Base-by-base conservation (phyloP, 192 early-diverging fungal species). In the Podila minutissima region DNA sequence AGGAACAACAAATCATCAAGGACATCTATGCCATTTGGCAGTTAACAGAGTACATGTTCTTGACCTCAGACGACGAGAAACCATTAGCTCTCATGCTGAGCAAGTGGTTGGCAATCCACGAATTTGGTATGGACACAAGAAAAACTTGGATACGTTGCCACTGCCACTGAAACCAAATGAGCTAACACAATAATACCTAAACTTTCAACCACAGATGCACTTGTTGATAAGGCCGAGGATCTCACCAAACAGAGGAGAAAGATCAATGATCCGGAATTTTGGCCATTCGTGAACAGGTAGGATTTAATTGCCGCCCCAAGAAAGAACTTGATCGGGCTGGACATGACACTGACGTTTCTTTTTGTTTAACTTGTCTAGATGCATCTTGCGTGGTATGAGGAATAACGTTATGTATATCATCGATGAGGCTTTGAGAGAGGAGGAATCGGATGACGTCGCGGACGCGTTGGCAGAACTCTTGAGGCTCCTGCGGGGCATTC, bases 271-370 rank as follows among this genome's bases (percentile, higher is more conserved):
- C 66, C 70, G 28, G 61, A 73, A 8, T 81, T 81, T 48, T 81
- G 77, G 77, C 66, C 77, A 2, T 81, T 73, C 59, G 67, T 81
- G 29, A 32, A 64, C 33, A 59, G 64, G 77, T 81, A 73, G 46
- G 71, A 5, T 35, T 35, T 38, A 3, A 13, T 17, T 32, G 17
- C 4, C 8, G 0, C 15, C 29, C 24, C 11, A 5, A 63, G 62
- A 46, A 17, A 3, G 41, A 17, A 13, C 12, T 4, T 15, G 41
- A 17, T 46, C 3, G 13, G 15, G 41, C 2, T 46, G 41, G 41
- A 46, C 41, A 46, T 17, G 41, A 17, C 12, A 31, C 35, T 58
- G 20, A 67, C 11, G n/a, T 32, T 28, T 69, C 8, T 29, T 24
- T 10, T 49, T 35, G 5, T 48, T 49, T 28, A 3, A 2, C 28